These are phyloP conservation scores for Cladosporium austrohemisphaericum DNA, from an alignment of 2,329 filamentous ascomycete species.

Conservation along the genomic window DNA sequence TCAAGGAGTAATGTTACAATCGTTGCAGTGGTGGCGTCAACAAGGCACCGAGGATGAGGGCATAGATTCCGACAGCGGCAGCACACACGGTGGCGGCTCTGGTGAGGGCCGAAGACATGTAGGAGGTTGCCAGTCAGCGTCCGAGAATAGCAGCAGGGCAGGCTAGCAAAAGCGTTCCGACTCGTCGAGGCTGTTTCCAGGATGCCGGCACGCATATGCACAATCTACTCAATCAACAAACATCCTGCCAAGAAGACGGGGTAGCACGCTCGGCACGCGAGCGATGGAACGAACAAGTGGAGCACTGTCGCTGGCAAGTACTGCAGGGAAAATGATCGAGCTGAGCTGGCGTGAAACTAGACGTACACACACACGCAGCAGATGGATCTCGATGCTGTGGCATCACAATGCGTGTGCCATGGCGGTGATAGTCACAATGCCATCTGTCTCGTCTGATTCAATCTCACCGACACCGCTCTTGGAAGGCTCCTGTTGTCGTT, in stretches of 20 bases:
- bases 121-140: not conserved
- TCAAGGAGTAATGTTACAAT: slow-evolving; percentile 61
- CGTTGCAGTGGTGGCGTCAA: slow-evolving; percentile 71
- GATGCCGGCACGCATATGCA: not conserved
- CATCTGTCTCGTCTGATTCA: no score
- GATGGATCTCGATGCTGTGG: no score
- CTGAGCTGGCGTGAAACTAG: no score
- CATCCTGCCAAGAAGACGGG: no score
- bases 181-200: not conserved
- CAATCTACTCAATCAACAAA: not conserved
- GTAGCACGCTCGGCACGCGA: no score
- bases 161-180: not conserved
- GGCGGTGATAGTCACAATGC: no score
- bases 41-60: slow-evolving; percentile 26
- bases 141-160: not conserved
- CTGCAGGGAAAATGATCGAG: no score
- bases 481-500: no score
- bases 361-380: not conserved
- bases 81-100: slow-evolving; percentile 12
- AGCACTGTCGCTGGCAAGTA: no score
- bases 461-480: not conserved
- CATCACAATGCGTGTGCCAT: no score
- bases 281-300: no score
- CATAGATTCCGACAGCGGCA: slow-evolving; percentile 26
- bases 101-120: slow-evolving; percentile 2